Conservation (phyloP, 2,329 filamentous ascomycete species). For the Daldinia sp. region DNA sequence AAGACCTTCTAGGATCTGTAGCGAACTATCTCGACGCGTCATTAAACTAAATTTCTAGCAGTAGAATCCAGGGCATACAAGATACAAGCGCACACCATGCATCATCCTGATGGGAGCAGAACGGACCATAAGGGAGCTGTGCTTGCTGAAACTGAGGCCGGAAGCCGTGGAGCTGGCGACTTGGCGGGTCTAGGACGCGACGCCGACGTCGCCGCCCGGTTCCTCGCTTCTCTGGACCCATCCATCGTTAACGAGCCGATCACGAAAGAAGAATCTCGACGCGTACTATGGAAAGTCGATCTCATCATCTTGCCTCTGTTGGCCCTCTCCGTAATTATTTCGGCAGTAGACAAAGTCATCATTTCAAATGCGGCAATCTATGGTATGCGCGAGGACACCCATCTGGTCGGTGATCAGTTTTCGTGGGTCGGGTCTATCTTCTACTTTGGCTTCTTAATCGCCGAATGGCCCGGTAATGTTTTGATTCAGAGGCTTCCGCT, state of each 20-base stretch:
- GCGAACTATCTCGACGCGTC: not conserved
- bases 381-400: conserved; percentile 4
- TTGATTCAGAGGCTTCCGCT: conserved; percentile 4
- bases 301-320: conserved; percentile 4
- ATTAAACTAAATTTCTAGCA: not conserved
- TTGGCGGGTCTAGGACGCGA: not conserved
- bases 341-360: conserved; percentile 6
- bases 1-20: not conserved
- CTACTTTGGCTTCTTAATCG: conserved; percentile 10
- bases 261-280: conserved; percentile 1
- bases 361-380: conserved; percentile 10
- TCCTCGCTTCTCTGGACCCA: conserved; percentile 6
- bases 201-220: conserved; percentile 4
- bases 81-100: not conserved
- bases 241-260: not conserved
- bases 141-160: not conserved
- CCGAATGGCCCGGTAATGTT: conserved; percentile 4
- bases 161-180: not conserved
- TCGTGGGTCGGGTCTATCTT: conserved; percentile 13
- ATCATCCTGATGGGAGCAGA: not conserved
- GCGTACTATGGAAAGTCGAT: conserved; percentile 8
- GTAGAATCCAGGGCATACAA: not conserved
- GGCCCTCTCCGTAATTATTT: conserved; percentile 1
- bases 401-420: conserved; percentile 6
- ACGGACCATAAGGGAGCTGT: not conserved